phyloP scores from a whole-genome alignment of 164 flowering plant genomes.

The Dillenia suffruticosa region DNA sequence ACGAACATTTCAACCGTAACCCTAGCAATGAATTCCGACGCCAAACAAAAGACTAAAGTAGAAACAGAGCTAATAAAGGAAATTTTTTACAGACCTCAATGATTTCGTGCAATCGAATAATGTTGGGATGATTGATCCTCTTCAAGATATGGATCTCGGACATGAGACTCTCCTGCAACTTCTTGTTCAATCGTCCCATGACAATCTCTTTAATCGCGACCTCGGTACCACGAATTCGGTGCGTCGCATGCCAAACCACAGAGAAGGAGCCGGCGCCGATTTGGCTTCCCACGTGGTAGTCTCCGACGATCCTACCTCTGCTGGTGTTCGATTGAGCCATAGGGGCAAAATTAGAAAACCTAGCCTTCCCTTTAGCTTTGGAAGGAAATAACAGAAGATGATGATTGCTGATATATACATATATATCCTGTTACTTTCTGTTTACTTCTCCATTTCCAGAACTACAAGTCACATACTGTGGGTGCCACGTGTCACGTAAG shows the following conservation, averaged over 20 bases:
- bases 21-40: no score
- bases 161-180: slow-evolving; percentile 82
- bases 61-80: background rate
- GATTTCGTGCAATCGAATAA: slow-evolving; percentile 77
- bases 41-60: no score
- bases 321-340: slow-evolving; percentile 51
- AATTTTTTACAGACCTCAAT: slow-evolving; percentile 53
- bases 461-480: no score
- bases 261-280: slow-evolving; percentile 96
- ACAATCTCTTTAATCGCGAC: slow-evolving; percentile 94
- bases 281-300: slow-evolving; percentile 66
- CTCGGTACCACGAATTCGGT: slow-evolving; percentile 75
- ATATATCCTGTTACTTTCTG: background rate
- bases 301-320: slow-evolving; percentile 65
- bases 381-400: background rate
- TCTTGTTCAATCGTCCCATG: slow-evolving; percentile 55
- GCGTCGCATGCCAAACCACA: slow-evolving; percentile 90
- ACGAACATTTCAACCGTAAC: no score
- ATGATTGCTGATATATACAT: background rate
- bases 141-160: slow-evolving; percentile 75
- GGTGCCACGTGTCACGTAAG: no score
- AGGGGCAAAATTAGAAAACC: background rate
- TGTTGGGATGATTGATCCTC: slow-evolving; percentile 82
- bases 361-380: slow-evolving; percentile 1
- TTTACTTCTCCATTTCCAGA: no score